Percentiles rank a stretch among this genome's conserved stretches.
Evolutionary conservation across 192 early-diverging fungal species (phyloP).

Genomic region (Rhizoclosmatium globosum): DNA sequence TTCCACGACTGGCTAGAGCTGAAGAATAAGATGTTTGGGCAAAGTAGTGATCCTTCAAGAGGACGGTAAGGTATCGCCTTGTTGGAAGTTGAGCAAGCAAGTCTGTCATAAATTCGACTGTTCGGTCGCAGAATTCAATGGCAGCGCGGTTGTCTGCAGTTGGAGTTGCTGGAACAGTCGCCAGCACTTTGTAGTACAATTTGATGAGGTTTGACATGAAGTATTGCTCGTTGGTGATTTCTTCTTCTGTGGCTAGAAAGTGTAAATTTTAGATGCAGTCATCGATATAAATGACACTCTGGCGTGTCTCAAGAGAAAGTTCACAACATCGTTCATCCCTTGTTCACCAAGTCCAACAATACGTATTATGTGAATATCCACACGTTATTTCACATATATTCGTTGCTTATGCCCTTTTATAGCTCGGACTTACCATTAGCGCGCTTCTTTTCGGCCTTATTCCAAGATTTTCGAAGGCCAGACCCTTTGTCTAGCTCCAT

Average conservation of each 20-base stretch:
- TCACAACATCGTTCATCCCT: no score
- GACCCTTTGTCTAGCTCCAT: slow-evolving; percentile 59
- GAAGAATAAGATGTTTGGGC: slow-evolving; percentile 42
- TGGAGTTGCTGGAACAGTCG: slow-evolving; percentile 58
- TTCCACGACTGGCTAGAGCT: slow-evolving; percentile 46
- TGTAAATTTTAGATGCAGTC: not conserved
- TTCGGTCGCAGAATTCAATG: slow-evolving; percentile 71
- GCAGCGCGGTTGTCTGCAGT: slow-evolving; percentile 49
- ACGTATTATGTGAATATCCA: no score
- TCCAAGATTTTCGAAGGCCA: slow-evolving; percentile 43
- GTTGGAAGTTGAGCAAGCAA: slow-evolving; percentile 90
- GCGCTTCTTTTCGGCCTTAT: slow-evolving; percentile 39
- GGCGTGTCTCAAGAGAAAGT: no score
- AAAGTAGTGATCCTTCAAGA: slow-evolving; percentile 85
- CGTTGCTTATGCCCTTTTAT: no score
- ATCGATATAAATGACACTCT: not conserved
- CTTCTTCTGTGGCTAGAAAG: slow-evolving; percentile 54
- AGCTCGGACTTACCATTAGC: slow-evolving; percentile 3
- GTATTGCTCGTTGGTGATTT: slow-evolving; percentile 45
- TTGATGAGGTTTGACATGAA: slow-evolving; percentile 76
- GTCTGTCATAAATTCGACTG: slow-evolving; percentile 88
- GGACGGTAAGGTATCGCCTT: slow-evolving; percentile 81
- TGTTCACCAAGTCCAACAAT: no score
- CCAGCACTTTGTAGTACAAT: slow-evolving; percentile 68
- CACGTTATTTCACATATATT: no score